A percentile compares a stretch with the other conserved stretches of the same genome.
These are phyloP conservation scores for Flammula alnicola DNA, from an alignment of 1,284 basidiomycete species.

Conservation along the genomic window DNA sequence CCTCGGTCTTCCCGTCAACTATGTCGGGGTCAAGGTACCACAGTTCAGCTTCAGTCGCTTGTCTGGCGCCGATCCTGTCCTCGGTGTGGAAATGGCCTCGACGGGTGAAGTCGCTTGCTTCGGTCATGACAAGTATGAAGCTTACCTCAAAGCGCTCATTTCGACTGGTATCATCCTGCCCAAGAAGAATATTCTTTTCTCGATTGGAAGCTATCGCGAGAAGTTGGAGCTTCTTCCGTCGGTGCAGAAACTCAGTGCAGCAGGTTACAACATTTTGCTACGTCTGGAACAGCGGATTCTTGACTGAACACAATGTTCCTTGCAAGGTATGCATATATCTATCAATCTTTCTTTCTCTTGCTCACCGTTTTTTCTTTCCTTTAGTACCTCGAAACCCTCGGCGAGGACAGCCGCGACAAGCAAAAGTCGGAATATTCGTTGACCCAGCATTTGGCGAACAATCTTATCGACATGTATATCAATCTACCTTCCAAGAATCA, in stretches of 20 bases:
- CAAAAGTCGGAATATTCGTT: conserved; percentile 97
- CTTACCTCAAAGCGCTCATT: conserved; percentile 96
- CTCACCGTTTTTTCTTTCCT: conserved; percentile 9
- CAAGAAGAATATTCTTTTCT: conserved; percentile 95
- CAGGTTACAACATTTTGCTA: conserved; percentile 98
- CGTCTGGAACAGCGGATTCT: conserved; percentile 94
- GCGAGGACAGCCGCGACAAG: conserved; percentile 72
- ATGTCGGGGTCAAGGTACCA: conserved; percentile 98
- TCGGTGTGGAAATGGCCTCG: conserved; percentile 99
- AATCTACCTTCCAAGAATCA: conserved; percentile 98
- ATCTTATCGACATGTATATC: conserved; percentile 98
- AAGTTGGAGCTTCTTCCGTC: conserved; percentile 96
- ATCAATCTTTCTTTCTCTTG: conserved; percentile 1
- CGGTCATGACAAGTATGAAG: conserved; percentile 97
- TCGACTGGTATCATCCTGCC: conserved; percentile 95
- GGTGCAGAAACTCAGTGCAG: conserved; percentile 94
- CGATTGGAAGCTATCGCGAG: conserved; percentile 96
- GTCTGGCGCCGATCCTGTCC: conserved; percentile 94
- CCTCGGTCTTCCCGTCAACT: conserved; percentile 84
- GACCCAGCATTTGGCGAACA: conserved; percentile 93
- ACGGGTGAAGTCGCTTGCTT: conserved; percentile 99
- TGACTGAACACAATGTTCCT: conserved; percentile 83
- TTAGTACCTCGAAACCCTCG: conserved; percentile 89
- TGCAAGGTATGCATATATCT: conserved; percentile 67
- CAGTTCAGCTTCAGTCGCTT: conserved; percentile 98